Evolutionary conservation across 2,329 filamentous ascomycete species (phyloP), one percentile per base, ranked within the genome.

Genomic region (Ophiostoma ips): DNA sequence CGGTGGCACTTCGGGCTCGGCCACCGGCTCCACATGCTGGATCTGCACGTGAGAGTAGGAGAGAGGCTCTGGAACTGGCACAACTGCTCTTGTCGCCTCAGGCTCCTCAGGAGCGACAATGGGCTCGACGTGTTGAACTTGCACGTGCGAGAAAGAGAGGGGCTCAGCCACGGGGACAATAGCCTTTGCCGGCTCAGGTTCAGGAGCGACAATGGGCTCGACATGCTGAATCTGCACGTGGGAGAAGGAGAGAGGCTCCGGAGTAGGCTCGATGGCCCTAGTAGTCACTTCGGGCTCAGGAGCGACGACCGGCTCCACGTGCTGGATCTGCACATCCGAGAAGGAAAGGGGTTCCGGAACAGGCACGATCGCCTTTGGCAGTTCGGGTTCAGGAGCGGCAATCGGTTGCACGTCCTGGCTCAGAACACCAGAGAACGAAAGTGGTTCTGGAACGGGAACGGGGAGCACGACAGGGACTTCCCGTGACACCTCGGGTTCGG

Each of bases 361-460:
- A n/a, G n/a, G n/a, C n/a, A n/a, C n/a, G n/a, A n/a, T n/a, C n/a
- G n/a, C n/a, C n/a, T n/a, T n/a, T n/a, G n/a, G n/a, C n/a, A n/a
- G n/a, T 18, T 50, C 57, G 24, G 34, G 52, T 50, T 62, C 62
- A 3, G 63, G 54, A 49, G 71, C 71, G 28, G 65, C 60, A 6
- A 59, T 46, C 2, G 71, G 71, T 56, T 71, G 66, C 15, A 76
- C 63, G 40, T 64, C 56, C 57, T 75, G 66, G 5, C 63, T 62
- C 35, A 69, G 44, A 18, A 36, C 18, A 11, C 18, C 33, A n/a
- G 44, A 46, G 18, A 35, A 50, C 3, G 51, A 46, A 2, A 56
- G 52, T 2, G 52, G 37, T 9, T 50, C 44, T 13, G n/a, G n/a
- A 16, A 16, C 31, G 3, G 30, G 30, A 16, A 13, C 43, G 5